Percentiles rank a stretch among this genome's conserved stretches.
These are phyloP conservation scores for Backusella circina DNA, from an alignment of 192 early-diverging fungal species.

Conservation along the genomic window DNA sequence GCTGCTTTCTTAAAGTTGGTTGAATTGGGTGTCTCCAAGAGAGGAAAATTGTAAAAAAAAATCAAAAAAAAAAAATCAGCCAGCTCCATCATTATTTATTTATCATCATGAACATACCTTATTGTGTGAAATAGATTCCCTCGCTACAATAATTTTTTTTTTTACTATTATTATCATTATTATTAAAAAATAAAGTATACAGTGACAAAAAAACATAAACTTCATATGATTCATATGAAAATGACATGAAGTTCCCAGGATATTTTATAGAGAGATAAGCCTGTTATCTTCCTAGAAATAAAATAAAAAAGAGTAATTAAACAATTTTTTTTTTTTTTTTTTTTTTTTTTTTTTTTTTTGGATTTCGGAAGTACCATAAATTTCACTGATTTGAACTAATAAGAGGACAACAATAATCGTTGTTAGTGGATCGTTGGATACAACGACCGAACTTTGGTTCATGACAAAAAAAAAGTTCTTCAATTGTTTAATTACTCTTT, in stretches of 20 bases:
- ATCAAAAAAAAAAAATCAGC: neutral
- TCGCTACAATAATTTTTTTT: neutral
- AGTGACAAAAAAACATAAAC: neutral
- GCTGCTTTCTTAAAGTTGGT: constrained; percentile 46
- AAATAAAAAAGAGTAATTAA: no score
- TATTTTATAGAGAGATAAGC: neutral
- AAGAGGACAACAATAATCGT: no score
- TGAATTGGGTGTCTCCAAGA: constrained; percentile 43
- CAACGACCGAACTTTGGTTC: no score
- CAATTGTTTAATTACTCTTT: no score
- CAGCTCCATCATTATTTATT: neutral
- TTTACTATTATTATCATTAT: neutral
- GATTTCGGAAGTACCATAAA: no score
- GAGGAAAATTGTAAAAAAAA: constrained; percentile 26
- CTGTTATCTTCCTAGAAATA: no score
- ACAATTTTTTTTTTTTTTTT: no score
- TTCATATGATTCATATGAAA: neutral
- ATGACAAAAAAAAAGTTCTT: no score
- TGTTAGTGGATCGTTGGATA: no score
- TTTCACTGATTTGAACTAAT: no score
- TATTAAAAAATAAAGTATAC: neutral
- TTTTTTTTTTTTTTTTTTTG: no score
- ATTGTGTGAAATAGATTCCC: neutral
- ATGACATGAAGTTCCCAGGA: neutral
- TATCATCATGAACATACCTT: constrained; percentile 1